These are phyloP conservation scores for Bonia amplexicaulis DNA, from an alignment of 176 grass and related monocot species.

Conservation along the genomic window DNA sequence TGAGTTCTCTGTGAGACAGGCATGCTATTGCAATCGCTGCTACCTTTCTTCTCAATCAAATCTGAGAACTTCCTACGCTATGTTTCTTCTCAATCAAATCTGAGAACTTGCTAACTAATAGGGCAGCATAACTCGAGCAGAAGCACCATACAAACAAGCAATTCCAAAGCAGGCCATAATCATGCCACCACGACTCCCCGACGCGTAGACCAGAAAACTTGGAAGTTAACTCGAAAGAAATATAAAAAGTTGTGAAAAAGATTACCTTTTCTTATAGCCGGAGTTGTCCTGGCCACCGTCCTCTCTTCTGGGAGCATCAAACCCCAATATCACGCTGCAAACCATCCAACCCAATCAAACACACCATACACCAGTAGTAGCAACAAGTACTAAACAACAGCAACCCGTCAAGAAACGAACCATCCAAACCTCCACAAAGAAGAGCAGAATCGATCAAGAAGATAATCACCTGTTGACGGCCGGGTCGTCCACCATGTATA, in stretches of 20 bases:
- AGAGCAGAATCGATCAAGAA: background rate
- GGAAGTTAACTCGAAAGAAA: background rate
- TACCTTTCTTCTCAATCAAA: background rate
- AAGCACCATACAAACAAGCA: background rate
- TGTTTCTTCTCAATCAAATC: background rate
- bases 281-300: conserved; percentile 43
- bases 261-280: conserved; percentile 65
- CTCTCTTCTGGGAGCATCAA: conserved; percentile 58
- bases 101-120: background rate
- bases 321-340: conserved; percentile 75
- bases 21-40: no score
- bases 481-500: conserved; percentile 71
- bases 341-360: background rate
- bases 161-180: background rate
- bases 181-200: background rate
- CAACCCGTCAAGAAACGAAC: background rate
- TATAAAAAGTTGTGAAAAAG: background rate
- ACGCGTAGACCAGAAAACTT: background rate
- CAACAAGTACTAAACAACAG: background rate
- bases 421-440: background rate
- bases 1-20: background rate
- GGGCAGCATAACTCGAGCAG: background rate
- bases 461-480: conserved; percentile 50
- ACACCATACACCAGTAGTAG: background rate
- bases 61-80: background rate